Base-by-base conservation (phyloP, 805 yeast species). In the Saccharomyces paradoxus region DNA sequence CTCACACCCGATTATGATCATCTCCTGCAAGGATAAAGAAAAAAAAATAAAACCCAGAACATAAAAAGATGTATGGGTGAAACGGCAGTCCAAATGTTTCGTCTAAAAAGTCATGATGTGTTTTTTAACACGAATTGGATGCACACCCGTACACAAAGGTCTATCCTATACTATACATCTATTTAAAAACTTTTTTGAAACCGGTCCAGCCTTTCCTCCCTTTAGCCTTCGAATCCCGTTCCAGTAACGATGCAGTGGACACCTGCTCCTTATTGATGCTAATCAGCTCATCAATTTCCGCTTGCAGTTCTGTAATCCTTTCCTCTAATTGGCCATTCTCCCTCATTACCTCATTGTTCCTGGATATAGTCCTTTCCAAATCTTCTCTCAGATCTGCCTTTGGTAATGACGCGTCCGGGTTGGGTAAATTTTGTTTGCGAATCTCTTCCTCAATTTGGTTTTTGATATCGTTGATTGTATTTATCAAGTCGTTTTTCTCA, bases 311-410 rank as follows among this genome's bases (percentile, higher is more conserved):
- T 13, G 71, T 70, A 1, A 82, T 65, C 54, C 75, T 78, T 37
- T 81, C 84, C 57, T 83, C 88, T 14, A 84, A 67, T 32, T 74
- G 69, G 56, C 80, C 72, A 59, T 84, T 85, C 56, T 79, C 76
- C 53, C 77, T 83, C 84, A 82, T 81, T n/a, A 85, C 86, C 65
- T 82, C 83, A 50, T 77, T 63, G 58, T 85, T 84, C 55, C 85
- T 74, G 51, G 78, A 79, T 80, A 82, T 81, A 1, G 87, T 79
- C 53, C 73, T 75, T 55, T 80, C 79, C 60, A 84, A 75, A 62
- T 84, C 87, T 49, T 71, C 69, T 54, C 78, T 80, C 44, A 77
- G 58, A 53, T 72, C 71, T 8, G 68, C 65, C 44, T 17, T 37
- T n/a, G 78, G 76, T 32, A 74, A 58, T 30, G 66, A 59, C 3